Percentiles rank a stretch among this genome's conserved stretches.
Conservation (phyloP, 768 basidiomycete species). For the Amanita jacksonii region DNA sequence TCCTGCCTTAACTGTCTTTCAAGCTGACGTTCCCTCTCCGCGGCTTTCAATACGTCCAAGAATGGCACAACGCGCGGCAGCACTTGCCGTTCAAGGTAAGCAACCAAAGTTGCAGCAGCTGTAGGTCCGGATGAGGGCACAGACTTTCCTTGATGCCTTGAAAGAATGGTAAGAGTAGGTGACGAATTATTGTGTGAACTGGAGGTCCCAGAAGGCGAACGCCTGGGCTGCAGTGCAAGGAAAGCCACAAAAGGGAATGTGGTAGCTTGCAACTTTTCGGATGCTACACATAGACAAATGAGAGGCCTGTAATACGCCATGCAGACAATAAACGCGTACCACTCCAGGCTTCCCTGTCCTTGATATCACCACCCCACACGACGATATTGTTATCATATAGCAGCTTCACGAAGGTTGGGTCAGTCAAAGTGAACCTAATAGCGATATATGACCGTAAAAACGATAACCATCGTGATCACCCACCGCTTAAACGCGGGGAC, state of each 20-base stretch:
- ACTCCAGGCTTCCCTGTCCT: slow-evolving; percentile 72
- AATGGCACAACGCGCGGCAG: slow-evolving; percentile 76
- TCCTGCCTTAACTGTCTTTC: slow-evolving; percentile 64
- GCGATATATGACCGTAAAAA: slow-evolving; percentile 5
- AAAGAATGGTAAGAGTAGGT: slow-evolving; percentile 69
- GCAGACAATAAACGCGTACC: slow-evolving; percentile 23
- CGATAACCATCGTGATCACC: slow-evolving; percentile 12
- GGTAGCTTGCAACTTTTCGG: slow-evolving; percentile 75
- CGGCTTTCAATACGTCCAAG: slow-evolving; percentile 50
- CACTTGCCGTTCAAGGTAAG: slow-evolving; percentile 62
- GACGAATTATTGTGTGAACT: slow-evolving; percentile 21
- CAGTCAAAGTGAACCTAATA: slow-evolving; percentile 62
- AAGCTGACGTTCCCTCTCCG: slow-evolving; percentile 37
- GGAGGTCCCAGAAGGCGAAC: slow-evolving; percentile 29
- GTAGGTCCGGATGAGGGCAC: slow-evolving; percentile 39
- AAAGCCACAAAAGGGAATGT: slow-evolving; percentile 94
- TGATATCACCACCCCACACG: slow-evolving; percentile 90
- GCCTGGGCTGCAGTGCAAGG: slow-evolving; percentile 74
- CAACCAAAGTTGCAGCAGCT: slow-evolving; percentile 48
- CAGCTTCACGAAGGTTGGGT: slow-evolving; percentile 56
- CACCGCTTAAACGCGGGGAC: slow-evolving; percentile 80
- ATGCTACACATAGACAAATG: slow-evolving; percentile 18
- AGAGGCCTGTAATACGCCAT: slow-evolving; percentile 6
- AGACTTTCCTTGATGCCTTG: slow-evolving; percentile 70
- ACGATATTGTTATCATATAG: slow-evolving; percentile 68